A percentile compares a stretch with the other conserved stretches of the same genome.
phyloP scores from a whole-genome alignment of 805 yeast species.

The Yarrowia yakushimensis region DNA sequence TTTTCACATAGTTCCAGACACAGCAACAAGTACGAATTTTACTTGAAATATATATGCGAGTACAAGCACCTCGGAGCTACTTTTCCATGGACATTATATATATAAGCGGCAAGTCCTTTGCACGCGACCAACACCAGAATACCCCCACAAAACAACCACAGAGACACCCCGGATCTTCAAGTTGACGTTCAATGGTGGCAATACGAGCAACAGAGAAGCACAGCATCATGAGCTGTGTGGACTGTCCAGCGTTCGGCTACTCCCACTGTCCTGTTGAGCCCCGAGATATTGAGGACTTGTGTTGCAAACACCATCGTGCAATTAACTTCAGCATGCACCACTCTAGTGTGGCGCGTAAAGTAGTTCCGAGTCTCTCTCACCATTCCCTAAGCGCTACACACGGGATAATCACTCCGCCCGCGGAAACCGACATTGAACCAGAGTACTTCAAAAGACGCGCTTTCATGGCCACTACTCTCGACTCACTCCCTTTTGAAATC shows the following conservation, averaged over 20 bases:
- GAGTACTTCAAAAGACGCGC: background rate
- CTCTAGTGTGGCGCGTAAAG: background rate
- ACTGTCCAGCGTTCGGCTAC: conserved; percentile 14
- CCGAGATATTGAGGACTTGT: conserved; percentile 16
- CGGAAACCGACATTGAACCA: background rate
- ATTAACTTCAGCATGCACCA: background rate
- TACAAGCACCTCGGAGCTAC: background rate
- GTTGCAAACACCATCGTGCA: background rate
- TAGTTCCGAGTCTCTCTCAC: background rate
- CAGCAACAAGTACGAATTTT: background rate
- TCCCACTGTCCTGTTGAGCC: conserved; percentile 4
- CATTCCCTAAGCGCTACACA: background rate
- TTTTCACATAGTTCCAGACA: background rate
- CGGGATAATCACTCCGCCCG: background rate
- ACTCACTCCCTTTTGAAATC: conserved; percentile 35
- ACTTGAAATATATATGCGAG: background rate
- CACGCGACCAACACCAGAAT: background rate
- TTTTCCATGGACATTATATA: background rate
- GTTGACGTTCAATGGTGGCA: background rate
- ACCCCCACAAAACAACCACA: no score
- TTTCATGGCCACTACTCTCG: conserved; percentile 17
- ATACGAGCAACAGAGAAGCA: background rate
- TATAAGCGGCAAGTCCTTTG: background rate
- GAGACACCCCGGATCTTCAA: no score
- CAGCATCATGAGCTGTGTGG: conserved; percentile 3